Evolutionary conservation across 148 eudicot genomes (phyloP).

Genomic region (Selenicereus undatus): DNA sequence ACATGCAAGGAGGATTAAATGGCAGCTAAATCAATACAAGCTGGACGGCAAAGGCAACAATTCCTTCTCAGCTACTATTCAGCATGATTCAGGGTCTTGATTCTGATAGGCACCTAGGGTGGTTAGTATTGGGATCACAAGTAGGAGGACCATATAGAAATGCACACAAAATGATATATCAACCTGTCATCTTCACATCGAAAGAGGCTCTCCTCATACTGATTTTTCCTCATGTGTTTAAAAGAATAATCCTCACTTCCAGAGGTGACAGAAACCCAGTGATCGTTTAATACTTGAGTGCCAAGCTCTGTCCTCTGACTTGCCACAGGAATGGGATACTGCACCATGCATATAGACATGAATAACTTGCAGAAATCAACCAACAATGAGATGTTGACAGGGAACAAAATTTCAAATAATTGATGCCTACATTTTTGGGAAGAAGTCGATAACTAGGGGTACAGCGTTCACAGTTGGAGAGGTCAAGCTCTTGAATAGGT

Average conservation of each 20-base stretch:
- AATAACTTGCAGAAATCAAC: slow-evolving; percentile 11
- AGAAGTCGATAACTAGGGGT: slow-evolving; percentile 97
- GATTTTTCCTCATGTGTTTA: slow-evolving; percentile 97
- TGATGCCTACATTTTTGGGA: slow-evolving; percentile 73
- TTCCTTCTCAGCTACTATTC: neutral
- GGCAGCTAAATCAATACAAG: neutral
- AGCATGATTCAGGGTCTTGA: slow-evolving; percentile 1
- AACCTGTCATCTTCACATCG: slow-evolving; percentile 99
- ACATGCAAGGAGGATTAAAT: neutral
- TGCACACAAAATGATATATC: neutral
- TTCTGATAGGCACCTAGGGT: neutral
- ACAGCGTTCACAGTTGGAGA: slow-evolving; percentile 79
- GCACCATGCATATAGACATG: slow-evolving; percentile 23
- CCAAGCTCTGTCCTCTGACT: slow-evolving; percentile 91
- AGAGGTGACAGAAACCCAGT: slow-evolving; percentile 98
- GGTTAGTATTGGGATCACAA: neutral
- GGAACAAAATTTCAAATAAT: neutral
- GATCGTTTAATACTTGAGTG: slow-evolving; percentile 80
- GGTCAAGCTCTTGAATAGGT: slow-evolving; percentile 97
- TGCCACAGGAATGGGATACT: slow-evolving; percentile 89
- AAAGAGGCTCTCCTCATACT: slow-evolving; percentile 94
- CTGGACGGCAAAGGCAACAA: neutral
- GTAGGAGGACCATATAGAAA: neutral
- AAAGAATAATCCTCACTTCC: slow-evolving; percentile 98
- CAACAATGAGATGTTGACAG: neutral